Conservation (phyloP, 1,284 basidiomycete genomes). For the Ustilago esculenta region DNA sequence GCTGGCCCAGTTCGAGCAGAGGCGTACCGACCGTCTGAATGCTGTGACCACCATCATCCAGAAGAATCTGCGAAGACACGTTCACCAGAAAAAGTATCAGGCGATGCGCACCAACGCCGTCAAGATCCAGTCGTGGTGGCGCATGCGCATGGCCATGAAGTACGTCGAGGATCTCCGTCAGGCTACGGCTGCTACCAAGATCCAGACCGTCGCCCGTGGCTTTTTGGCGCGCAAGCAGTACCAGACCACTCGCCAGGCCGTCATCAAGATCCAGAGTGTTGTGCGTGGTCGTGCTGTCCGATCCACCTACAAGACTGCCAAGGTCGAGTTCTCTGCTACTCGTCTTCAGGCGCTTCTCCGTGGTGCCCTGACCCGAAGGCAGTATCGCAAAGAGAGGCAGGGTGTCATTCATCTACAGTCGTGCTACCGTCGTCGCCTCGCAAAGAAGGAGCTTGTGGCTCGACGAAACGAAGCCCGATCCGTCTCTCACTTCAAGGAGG, state of each 20-base stretch:
- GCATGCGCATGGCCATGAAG: slow-evolving; percentile 80
- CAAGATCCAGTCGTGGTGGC: slow-evolving; percentile 92
- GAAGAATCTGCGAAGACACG: slow-evolving; percentile 89
- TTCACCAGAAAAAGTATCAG: slow-evolving; percentile 84
- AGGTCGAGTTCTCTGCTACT: slow-evolving; percentile 76
- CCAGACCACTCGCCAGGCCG: slow-evolving; percentile 73
- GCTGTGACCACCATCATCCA: slow-evolving; percentile 92
- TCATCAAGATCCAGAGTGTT: slow-evolving; percentile 82
- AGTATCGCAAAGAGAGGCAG: slow-evolving; percentile 75
- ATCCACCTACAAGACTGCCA: slow-evolving; percentile 74
- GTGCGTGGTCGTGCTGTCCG: slow-evolving; percentile 84
- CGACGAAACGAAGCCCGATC: slow-evolving; percentile 93
- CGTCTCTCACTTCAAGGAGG: slow-evolving; percentile 98
- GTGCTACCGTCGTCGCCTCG: slow-evolving; percentile 86
- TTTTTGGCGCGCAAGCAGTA: slow-evolving; percentile 80
- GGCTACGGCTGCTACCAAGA: slow-evolving; percentile 78
- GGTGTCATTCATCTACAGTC: slow-evolving; percentile 89
- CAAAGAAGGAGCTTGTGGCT: slow-evolving; percentile 82
- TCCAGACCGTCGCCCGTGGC: slow-evolving; percentile 80
- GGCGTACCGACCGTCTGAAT: slow-evolving; percentile 87
- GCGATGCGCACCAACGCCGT: slow-evolving; percentile 79
- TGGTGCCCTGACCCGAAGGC: slow-evolving; percentile 77
- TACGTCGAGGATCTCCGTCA: slow-evolving; percentile 78
- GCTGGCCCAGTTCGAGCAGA: slow-evolving; percentile 93
- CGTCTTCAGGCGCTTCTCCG: slow-evolving; percentile 85